These are phyloP conservation scores for Ustilago trichophora DNA, from an alignment of 1,284 basidiomycete species.

Conservation along the genomic window DNA sequence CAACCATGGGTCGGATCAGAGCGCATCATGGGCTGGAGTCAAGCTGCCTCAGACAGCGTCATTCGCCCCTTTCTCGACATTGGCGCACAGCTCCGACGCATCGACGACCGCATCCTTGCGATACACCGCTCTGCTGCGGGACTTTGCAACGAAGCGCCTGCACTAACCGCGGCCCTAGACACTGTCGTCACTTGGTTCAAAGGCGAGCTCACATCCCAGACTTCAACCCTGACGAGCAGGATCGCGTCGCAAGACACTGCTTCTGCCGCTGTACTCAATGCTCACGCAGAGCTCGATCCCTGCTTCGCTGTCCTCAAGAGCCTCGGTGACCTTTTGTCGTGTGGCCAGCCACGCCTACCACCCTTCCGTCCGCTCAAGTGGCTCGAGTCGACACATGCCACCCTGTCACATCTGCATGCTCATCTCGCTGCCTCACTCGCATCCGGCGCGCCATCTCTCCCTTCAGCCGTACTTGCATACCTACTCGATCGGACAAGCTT, in stretches of 20 bases:
- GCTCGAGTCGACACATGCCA: slow-evolving; percentile 24
- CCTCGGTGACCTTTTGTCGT: slow-evolving; percentile 33
- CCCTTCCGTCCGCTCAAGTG: slow-evolving; percentile 34
- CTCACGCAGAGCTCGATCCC: slow-evolving; percentile 32
- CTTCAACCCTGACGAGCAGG: slow-evolving; percentile 1
- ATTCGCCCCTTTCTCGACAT: slow-evolving; percentile 36
- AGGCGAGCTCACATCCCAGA: slow-evolving; percentile 24
- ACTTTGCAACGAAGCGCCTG: slow-evolving; percentile 36
- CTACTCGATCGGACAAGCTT: slow-evolving; percentile 39
- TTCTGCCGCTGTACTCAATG: slow-evolving; percentile 31
- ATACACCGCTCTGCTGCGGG: slow-evolving; percentile 16
- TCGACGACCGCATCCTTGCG: slow-evolving; percentile 29
- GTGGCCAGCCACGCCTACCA: slow-evolving; percentile 22
- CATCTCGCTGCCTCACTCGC: slow-evolving; percentile 47
- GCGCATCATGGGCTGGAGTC: slow-evolving; percentile 37
- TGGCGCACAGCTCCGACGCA: slow-evolving; percentile 35
- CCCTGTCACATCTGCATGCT: slow-evolving; percentile 46
- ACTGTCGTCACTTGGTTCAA: slow-evolving; percentile 45
- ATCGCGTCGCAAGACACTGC: not conserved
- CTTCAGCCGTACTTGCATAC: slow-evolving; percentile 34
- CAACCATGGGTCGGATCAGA: slow-evolving; percentile 40
- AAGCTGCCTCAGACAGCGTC: slow-evolving; percentile 33
- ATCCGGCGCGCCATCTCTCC: slow-evolving; percentile 21
- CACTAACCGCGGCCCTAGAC: slow-evolving; percentile 40
- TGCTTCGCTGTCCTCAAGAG: slow-evolving; percentile 23